Percentiles rank a stretch among this genome's conserved stretches.
Evolutionary conservation across 306 rosid genomes (phyloP).

Genomic region (Geum urbanum): DNA sequence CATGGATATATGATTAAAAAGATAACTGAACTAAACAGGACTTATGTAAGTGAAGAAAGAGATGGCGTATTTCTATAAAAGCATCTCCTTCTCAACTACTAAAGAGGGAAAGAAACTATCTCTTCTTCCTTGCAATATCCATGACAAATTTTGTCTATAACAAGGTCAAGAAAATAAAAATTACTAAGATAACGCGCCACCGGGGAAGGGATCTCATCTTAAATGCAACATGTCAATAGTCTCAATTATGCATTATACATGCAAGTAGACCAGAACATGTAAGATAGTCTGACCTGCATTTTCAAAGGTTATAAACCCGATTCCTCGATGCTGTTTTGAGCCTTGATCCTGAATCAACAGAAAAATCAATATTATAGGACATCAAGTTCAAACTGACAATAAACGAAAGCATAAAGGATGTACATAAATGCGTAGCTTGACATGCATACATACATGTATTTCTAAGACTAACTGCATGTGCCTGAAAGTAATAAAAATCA

Average conservation of each 20-base stretch:
- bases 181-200: not conserved
- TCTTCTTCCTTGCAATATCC: too few relatives aligned
- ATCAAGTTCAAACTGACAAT: conserved; percentile 1
- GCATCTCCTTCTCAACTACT: too few relatives aligned
- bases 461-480: not conserved
- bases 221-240: not conserved
- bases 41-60: too few relatives aligned
- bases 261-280: not conserved
- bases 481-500: not conserved
- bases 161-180: not conserved
- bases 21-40: too few relatives aligned
- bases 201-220: not conserved
- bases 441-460: not conserved
- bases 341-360: conserved; percentile 73
- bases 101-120: too few relatives aligned
- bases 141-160: too few relatives aligned
- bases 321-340: conserved; percentile 85
- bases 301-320: conserved; percentile 92
- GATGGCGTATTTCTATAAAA: too few relatives aligned
- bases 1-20: too few relatives aligned
- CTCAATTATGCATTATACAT: not conserved
- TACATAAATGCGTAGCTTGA: not conserved
- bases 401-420: not conserved
- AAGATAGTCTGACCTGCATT: conserved; percentile 68
- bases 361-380: conserved; percentile 6